Evolutionary conservation across 768 basidiomycete genomes (phyloP).

Genomic region (Pisolithus microcarpus): DNA sequence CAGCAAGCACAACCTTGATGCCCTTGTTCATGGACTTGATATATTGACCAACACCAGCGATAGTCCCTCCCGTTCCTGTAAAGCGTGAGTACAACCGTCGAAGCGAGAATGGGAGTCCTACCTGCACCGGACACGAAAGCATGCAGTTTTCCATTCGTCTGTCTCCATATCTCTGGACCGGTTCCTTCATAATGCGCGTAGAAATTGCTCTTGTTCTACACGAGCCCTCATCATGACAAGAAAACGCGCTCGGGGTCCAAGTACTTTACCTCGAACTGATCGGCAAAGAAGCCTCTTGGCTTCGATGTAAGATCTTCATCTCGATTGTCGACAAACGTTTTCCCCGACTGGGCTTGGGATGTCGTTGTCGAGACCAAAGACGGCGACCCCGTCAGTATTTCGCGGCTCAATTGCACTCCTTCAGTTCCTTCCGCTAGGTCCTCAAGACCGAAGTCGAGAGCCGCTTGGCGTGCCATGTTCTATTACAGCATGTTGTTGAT

Average conservation of each 20-base stretch:
- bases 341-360: constrained; percentile 31
- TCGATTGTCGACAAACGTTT: constrained; percentile 16
- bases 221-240: neutral
- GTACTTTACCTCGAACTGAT: constrained; percentile 76
- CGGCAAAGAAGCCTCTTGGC: constrained; percentile 86
- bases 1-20: constrained; percentile 68
- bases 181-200: constrained; percentile 85
- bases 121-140: constrained; percentile 92
- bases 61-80: constrained; percentile 90
- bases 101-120: constrained; percentile 16
- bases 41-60: constrained; percentile 76
- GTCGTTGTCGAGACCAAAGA: constrained; percentile 50
- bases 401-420: constrained; percentile 18
- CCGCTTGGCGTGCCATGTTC: constrained; percentile 84
- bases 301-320: constrained; percentile 22
- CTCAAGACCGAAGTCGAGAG: constrained; percentile 58
- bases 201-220: constrained; percentile 81
- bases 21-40: constrained; percentile 68
- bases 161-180: constrained; percentile 92
- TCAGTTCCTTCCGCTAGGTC: constrained; percentile 18
- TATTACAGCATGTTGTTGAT: constrained; percentile 22
- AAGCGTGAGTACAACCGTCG: neutral
- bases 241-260: neutral
- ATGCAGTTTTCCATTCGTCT: constrained; percentile 74
- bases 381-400: constrained; percentile 40